Percentiles rank a stretch among this genome's conserved stretches.
Conservation (phyloP, 129 eudicot species). For the Logfia minima region DNA sequence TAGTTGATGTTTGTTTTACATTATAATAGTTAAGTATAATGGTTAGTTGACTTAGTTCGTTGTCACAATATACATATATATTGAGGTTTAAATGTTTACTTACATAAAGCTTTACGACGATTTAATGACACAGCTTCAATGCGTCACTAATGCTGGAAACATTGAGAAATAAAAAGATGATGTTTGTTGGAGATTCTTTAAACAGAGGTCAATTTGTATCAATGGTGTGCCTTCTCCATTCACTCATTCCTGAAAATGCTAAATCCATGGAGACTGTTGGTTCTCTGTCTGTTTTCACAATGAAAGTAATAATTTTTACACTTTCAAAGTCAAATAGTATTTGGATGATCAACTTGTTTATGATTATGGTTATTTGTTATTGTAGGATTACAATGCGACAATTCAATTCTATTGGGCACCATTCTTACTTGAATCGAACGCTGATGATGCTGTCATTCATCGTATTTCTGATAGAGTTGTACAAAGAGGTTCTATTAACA, state of each 20-base stretch:
- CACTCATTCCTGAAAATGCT: conserved; percentile 59
- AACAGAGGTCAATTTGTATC: conserved; percentile 89
- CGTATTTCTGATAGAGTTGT: conserved; percentile 77
- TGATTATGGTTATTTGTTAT: neutral
- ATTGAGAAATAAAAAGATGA: conserved; percentile 82
- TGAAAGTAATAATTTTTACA: conserved; percentile 46
- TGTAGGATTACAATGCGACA: conserved; percentile 82
- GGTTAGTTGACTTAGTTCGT: too few species aligned
- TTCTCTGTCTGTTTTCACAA: conserved; percentile 65
- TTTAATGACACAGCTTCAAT: conserved; percentile 56
- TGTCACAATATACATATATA: too few species aligned
- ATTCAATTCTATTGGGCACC: conserved; percentile 99
- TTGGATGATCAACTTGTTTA: neutral
- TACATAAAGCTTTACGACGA: neutral
- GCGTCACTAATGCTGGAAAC: conserved; percentile 81
- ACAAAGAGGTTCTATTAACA: conserved; percentile 79
- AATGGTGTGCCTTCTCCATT: conserved; percentile 85
- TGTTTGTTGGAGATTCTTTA: conserved; percentile 90
- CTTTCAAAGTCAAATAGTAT: neutral
- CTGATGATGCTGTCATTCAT: conserved; percentile 75
- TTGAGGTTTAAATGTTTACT: neutral
- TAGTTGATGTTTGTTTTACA: too few species aligned
- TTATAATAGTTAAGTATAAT: too few species aligned
- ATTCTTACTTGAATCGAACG: conserved; percentile 84
- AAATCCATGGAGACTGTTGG: conserved; percentile 78